Percentiles rank a stretch among this genome's conserved stretches.
Conservation (phyloP, 2,329 filamentous ascomycete species). For the Hymenoscyphus fructigenus region DNA sequence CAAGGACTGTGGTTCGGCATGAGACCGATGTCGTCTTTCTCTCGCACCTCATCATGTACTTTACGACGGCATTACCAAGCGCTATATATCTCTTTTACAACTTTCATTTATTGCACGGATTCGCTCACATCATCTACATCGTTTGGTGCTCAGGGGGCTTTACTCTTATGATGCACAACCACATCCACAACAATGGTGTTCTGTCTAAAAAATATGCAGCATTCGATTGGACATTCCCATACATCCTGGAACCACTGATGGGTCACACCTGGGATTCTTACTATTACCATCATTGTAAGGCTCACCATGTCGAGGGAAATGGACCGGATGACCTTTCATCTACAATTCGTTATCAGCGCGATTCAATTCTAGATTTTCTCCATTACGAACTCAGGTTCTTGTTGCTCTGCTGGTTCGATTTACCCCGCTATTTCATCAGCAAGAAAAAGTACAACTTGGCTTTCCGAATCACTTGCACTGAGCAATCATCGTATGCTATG, state of each 20-base stretch:
- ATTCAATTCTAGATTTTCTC: conserved; percentile 64
- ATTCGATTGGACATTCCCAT: conserved; percentile 68
- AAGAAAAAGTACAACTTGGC: conserved; percentile 59
- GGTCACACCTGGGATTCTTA: conserved; percentile 86
- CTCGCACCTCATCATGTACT: conserved; percentile 72
- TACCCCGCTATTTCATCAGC: conserved; percentile 70
- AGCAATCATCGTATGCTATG: conserved; percentile 56
- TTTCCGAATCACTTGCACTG: conserved; percentile 58
- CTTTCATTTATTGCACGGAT: conserved; percentile 67
- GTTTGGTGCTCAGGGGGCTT: conserved; percentile 70
- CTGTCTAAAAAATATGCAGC: conserved; percentile 53
- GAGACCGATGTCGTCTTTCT: conserved; percentile 71
- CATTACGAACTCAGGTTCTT: conserved; percentile 73
- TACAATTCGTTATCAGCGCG: conserved; percentile 74
- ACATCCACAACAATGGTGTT: conserved; percentile 75
- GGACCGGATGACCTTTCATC: conserved; percentile 74
- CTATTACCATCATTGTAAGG: conserved; percentile 83
- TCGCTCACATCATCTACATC: conserved; percentile 65
- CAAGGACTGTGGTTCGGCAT: conserved; percentile 25
- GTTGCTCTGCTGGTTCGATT: conserved; percentile 71
- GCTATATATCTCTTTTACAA: conserved; percentile 62
- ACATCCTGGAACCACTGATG: conserved; percentile 72
- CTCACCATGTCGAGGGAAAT: conserved; percentile 81
- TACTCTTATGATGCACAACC: conserved; percentile 81
- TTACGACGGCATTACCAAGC: conserved; percentile 67